Conservation (phyloP, 2,329 filamentous ascomycete genomes). For the Stylonectria norvegica region DNA sequence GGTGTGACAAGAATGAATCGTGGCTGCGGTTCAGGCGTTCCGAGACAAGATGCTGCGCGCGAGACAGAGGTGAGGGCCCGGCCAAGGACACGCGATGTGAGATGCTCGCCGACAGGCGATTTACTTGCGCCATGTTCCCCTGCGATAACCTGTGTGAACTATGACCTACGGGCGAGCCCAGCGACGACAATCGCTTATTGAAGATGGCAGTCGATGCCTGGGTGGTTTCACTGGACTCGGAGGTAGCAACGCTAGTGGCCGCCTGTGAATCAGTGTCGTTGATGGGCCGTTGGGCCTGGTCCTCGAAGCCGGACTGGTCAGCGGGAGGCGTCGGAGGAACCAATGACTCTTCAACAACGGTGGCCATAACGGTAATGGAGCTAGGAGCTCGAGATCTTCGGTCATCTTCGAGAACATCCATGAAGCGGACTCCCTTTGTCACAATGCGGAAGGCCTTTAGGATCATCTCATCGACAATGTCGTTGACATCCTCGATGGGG, state of each 20-base stretch:
- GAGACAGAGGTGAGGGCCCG: slow-evolving; percentile 60
- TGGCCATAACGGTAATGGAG: slow-evolving; percentile 58
- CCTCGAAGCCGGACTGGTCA: slow-evolving; percentile 51
- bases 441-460: slow-evolving; percentile 91
- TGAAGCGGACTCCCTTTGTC: slow-evolving; percentile 83
- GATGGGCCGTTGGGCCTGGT: slow-evolving; percentile 29
- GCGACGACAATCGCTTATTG: slow-evolving; percentile 47
- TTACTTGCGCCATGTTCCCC: slow-evolving; percentile 34
- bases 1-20: slow-evolving; percentile 83
- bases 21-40: slow-evolving; percentile 76
- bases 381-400: slow-evolving; percentile 47
- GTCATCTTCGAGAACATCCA: slow-evolving; percentile 77
- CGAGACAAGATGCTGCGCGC: slow-evolving; percentile 73
- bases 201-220: slow-evolving; percentile 34
- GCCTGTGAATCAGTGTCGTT: slow-evolving; percentile 41
- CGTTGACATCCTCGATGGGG: slow-evolving; percentile 59
- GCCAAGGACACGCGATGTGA: slow-evolving; percentile 76
- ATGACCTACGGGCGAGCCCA: slow-evolving; percentile 33
- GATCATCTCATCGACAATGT: slow-evolving; percentile 88
- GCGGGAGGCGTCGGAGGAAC: slow-evolving; percentile 62
- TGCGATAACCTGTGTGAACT: slow-evolving; percentile 37
- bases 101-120: slow-evolving; percentile 52
- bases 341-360: slow-evolving; percentile 55
- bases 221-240: slow-evolving; percentile 36
- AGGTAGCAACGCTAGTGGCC: slow-evolving; percentile 32